These are phyloP conservation scores for Friedmanniomyces endolithicus DNA, from an alignment of 495 filamentous ascomycete genomes.

Conservation along the genomic window DNA sequence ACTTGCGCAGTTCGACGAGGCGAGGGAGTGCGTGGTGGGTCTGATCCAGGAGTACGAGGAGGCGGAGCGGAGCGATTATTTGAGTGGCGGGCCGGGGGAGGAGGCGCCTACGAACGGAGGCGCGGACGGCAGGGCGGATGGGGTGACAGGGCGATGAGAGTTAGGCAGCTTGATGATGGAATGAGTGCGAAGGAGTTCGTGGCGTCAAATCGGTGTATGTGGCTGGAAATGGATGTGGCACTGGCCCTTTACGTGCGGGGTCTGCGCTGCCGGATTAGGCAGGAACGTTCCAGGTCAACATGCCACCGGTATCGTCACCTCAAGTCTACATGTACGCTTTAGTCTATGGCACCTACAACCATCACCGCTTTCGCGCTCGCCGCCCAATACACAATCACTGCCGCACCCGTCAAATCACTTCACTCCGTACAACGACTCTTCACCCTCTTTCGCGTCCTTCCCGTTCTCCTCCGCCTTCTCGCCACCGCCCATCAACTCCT, in stretches of 20 bases:
- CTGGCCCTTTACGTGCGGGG: no score
- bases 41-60: constrained; percentile 84
- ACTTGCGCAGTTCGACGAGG: constrained; percentile 90
- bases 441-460: constrained; percentile 22
- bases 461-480: constrained; percentile 29
- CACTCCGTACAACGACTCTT: constrained; percentile 30
- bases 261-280: no score
- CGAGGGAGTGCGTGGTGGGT: constrained; percentile 41
- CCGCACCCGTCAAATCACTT: constrained; percentile 29
- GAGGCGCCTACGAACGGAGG: constrained; percentile 8
- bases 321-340: no score
- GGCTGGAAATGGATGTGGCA: no score
- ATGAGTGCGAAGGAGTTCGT: no score
- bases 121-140: constrained; percentile 17
- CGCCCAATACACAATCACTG: constrained; percentile 25
- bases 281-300: no score
- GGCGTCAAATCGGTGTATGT: no score
- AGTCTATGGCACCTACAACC: no score
- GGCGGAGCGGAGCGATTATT: constrained; percentile 76
- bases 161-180: constrained; percentile 6
- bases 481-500: constrained; percentile 36
- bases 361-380: background rate
- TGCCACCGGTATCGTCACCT: no score
- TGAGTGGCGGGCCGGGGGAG: constrained; percentile 30
- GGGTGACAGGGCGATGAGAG: constrained; percentile 11